Percentiles rank a stretch among this genome's conserved stretches.
These are phyloP conservation scores for Stevia rebaudiana DNA, from an alignment of 140 eudicot species.

Conservation along the genomic window DNA sequence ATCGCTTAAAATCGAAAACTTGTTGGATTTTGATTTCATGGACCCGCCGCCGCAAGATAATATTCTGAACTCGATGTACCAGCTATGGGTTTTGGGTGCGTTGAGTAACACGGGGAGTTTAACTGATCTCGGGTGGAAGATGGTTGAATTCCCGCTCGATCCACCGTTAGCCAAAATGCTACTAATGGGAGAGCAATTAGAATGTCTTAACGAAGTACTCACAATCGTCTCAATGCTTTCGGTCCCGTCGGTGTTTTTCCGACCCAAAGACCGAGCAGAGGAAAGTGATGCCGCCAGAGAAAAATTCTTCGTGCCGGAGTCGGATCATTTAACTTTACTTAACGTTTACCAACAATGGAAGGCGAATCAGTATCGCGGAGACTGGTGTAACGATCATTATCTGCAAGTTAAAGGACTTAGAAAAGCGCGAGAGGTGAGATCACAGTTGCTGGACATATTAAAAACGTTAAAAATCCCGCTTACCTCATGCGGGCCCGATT, in stretches of 20 bases:
- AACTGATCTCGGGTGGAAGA: constrained; percentile 85
- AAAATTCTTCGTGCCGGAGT: constrained; percentile 84
- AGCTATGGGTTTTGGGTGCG: constrained; percentile 89
- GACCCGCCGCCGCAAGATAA: constrained; percentile 98
- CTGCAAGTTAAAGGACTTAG: constrained; percentile 72
- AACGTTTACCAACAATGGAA: constrained; percentile 91
- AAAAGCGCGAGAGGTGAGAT: constrained; percentile 84
- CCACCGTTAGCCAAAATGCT: constrained; percentile 90
- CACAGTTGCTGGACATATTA: constrained; percentile 75
- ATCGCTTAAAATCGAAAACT: constrained; percentile 67
- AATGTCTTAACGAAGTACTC: constrained; percentile 66
- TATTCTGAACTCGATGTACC: constrained; percentile 85
- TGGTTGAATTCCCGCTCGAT: constrained; percentile 86
- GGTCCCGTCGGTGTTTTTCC: constrained; percentile 83
- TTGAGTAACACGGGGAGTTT: constrained; percentile 57
- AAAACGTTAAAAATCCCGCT: constrained; percentile 66
- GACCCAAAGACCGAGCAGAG: constrained; percentile 86
- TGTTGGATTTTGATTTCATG: constrained; percentile 89
- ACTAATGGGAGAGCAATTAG: constrained; percentile 64
- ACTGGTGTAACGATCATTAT: constrained; percentile 92
- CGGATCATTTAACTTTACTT: constrained; percentile 77
- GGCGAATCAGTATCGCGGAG: constrained; percentile 66
- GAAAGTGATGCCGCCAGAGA: constrained; percentile 93
- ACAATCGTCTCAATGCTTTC: constrained; percentile 91
- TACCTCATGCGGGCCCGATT: constrained; percentile 73